These are phyloP conservation scores for Corynascus novoguineensis DNA, from an alignment of 495 filamentous ascomycete genomes.

Conservation along the genomic window DNA sequence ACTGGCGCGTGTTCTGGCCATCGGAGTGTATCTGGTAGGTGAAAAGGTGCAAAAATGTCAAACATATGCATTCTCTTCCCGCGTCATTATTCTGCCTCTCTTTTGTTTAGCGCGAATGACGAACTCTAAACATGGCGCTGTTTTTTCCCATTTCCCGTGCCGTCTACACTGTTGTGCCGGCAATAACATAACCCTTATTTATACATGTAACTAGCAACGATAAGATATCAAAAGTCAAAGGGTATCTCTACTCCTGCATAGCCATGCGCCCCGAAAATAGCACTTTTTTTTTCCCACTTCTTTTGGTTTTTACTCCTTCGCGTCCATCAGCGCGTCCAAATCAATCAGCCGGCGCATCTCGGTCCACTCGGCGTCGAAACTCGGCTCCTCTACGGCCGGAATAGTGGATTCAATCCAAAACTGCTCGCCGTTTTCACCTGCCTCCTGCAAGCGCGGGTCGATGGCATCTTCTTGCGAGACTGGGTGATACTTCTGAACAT, in stretches of 20 bases:
- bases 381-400: constrained; percentile 8
- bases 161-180: no score
- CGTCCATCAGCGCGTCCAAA: constrained; percentile 18
- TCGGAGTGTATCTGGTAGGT: no score
- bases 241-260: constrained; percentile 12
- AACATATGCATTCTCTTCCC: no score
- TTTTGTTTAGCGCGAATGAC: no score
- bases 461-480: constrained; percentile 7
- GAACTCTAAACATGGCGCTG: no score
- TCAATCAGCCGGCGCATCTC: constrained; percentile 38
- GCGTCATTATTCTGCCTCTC: no score
- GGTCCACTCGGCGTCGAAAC: constrained; percentile 31
- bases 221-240: no score
- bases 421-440: neutral
- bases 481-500: constrained; percentile 44
- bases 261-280: constrained; percentile 2
- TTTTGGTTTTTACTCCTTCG: constrained; percentile 9
- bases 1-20: no score
- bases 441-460: constrained; percentile 17
- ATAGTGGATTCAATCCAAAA: constrained; percentile 14
- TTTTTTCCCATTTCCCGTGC: no score
- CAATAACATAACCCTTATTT: no score
- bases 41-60: no score
- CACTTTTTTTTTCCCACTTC: neutral
- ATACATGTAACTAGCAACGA: no score